Base-by-base conservation (phyloP, 768 basidiomycete species). In the Clitopilus hobsonii region DNA sequence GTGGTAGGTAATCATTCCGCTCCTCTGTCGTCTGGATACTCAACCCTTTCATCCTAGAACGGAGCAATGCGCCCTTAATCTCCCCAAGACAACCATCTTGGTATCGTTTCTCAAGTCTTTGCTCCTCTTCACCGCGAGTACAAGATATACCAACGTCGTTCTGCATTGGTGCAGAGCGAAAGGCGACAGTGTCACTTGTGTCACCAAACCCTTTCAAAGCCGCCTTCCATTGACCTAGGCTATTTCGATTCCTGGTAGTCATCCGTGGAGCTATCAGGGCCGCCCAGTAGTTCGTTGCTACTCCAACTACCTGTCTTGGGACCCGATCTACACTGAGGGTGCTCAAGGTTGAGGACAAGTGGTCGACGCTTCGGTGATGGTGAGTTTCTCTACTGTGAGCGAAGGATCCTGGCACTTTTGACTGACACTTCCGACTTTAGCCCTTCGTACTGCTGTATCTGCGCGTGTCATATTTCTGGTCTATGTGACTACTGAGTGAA, bases 191-290 rank as follows among this genome's bases (percentile, higher is more conserved):
- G 38, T 53, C 22, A 10, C 53, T 79, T 56, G 71, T 63, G 41
- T 73, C 76, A 2, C 70, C 64, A 20, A 63, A 71, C 58, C 69
- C 77, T n/a, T 80, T 80, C 65, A 69, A 66, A 28, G 41, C 65
- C 32, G 27, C 79, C 79, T 1, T 49, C 66, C 13, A 78, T 82
- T 63, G 73, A 82, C 61, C 75, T 78, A 1, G 73, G 72, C 54
- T 74, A 78, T 65, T 69, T 74, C 18, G 59, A 49, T 26, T 38
- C 54, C 25, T n/a, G 49, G 11, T 49, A 29, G 48, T 56, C 28
- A 57, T 60, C 58, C 56, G 63, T 24, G 64, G 63, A 26, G 56
- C 60, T 6, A 27, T 56, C 5, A 61, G 56, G n/a, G 52, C 56
- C 56, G 29, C 51, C 7, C 51, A 54, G 51, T 38, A 36, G 24